Evolutionary conservation across 306 rosid genomes (phyloP), one percentile per base, ranked within the genome.

Genomic region (Notholithocarpus densiflorus): DNA sequence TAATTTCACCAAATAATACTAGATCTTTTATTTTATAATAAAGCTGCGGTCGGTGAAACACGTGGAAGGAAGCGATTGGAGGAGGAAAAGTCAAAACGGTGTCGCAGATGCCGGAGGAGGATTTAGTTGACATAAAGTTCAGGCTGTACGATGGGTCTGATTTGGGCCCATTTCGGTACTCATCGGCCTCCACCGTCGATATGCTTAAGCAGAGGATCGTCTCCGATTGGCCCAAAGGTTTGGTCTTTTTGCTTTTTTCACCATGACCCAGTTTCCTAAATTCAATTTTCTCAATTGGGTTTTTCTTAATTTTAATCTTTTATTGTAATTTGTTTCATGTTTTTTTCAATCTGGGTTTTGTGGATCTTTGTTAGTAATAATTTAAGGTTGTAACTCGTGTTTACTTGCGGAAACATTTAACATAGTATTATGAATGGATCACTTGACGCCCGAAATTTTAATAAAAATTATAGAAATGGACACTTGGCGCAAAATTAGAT

Each of bases 221-320:
- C 37, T 88, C 98, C 23, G 97, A 94, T 79, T 94, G 97, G 97
- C 98, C 98, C 68, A 92, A 86, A 94, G 97, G 98, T 94, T 70
- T 10, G 77, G 51, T 71, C 18, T 72, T 72, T 64, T 56, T 51
- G 43, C 75, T 59, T 26, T 40, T 40, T 40, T 40, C 0, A 40
- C 68, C 45, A 31, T 10, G 26, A 20, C 1, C 72, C 72, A 55
- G 51, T 75, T 80, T 8, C 29, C 65, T 74, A 20, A 54, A n/a
- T 21, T 43, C 26, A 2, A 56, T 68, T 11, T 37, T 37, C 56
- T 29, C 34, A 54, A n/a, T 26, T 34, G 57, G 27, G 37, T 68
- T 75, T 26, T 14, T 77, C 65, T 70, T 1, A 55, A 68, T 40
- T 34, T 40, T 76, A 55, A 13, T 53, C 6, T 75, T 68, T 61